Percentiles rank a stretch among this genome's conserved stretches.
phyloP scores from a whole-genome alignment of 495 filamentous ascomycete genomes.

The Tuber indicum region DNA sequence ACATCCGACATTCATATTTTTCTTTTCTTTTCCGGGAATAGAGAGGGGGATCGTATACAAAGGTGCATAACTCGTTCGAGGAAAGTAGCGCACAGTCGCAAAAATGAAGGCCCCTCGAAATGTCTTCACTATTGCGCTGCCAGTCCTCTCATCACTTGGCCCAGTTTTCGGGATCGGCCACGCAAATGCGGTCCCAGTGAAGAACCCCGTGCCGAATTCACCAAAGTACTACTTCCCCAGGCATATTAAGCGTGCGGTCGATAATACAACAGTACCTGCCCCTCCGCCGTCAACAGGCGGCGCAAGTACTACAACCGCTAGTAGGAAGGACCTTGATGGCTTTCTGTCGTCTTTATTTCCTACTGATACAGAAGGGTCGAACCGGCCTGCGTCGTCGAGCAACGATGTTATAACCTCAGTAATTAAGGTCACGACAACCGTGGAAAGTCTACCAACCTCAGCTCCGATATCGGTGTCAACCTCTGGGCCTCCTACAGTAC shows the following conservation, averaged over 20 bases:
- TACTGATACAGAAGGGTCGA: not conserved
- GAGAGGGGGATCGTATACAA: constrained; percentile 11
- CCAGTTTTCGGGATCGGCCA: constrained; percentile 30
- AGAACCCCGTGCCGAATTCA: constrained; percentile 38
- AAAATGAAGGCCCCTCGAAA: constrained; percentile 36
- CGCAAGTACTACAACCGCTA: constrained; percentile 20
- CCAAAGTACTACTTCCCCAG: constrained; percentile 57
- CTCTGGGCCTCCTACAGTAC: constrained; percentile 21
- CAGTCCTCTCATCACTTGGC: constrained; percentile 32
- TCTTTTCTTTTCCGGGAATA: not conserved
- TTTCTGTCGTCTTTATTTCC: constrained; percentile 24
- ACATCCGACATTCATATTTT: not conserved
- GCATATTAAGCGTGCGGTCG: constrained; percentile 54
- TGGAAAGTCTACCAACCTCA: constrained; percentile 21
- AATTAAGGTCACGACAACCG: not conserved
- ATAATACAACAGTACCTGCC: constrained; percentile 48
- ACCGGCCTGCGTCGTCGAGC: not conserved
- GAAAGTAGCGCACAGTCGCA: constrained; percentile 11
- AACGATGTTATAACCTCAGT: not conserved
- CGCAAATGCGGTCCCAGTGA: constrained; percentile 26
- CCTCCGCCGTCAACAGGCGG: constrained; percentile 25
- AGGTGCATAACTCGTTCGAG: constrained; percentile 1
- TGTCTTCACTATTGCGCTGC: constrained; percentile 30
- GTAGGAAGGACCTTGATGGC: constrained; percentile 13
- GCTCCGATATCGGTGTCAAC: constrained; percentile 21